phyloP scores from a whole-genome alignment of 176 grass and related monocot genomes.

The Carex littledalei region DNA sequence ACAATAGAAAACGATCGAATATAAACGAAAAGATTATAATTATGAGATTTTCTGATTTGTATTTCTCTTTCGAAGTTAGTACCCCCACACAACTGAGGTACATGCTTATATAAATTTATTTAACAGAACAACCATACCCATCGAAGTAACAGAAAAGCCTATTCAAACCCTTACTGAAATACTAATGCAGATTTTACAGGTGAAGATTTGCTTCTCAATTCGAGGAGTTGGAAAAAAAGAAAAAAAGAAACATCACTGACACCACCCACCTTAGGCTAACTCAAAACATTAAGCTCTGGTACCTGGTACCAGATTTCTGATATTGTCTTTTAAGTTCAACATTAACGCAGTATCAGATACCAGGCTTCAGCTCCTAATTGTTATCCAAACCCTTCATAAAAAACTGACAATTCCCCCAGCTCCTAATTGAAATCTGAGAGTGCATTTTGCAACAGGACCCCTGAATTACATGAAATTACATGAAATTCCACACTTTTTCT shows the following conservation, averaged over 20 bases:
- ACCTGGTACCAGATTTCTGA: neutral
- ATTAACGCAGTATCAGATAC: neutral
- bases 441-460: neutral
- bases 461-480: constrained; percentile 5
- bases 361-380: neutral
- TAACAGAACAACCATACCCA: neutral
- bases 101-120: neutral
- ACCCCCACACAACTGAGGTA: neutral
- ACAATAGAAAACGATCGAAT: neutral
- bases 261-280: neutral
- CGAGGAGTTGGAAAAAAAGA: neutral
- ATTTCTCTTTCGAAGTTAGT: neutral
- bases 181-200: neutral
- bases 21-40: neutral
- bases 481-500: neutral
- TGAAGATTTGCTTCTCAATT: neutral
- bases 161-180: neutral
- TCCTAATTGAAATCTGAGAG: neutral
- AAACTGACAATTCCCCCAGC: neutral
- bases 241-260: neutral
- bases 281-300: neutral
- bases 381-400: neutral
- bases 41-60: neutral
- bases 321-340: too few species aligned
- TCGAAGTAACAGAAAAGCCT: neutral